phyloP scores from a whole-genome alignment of 1,284 basidiomycete species.

The Pholiota adiposa region DNA sequence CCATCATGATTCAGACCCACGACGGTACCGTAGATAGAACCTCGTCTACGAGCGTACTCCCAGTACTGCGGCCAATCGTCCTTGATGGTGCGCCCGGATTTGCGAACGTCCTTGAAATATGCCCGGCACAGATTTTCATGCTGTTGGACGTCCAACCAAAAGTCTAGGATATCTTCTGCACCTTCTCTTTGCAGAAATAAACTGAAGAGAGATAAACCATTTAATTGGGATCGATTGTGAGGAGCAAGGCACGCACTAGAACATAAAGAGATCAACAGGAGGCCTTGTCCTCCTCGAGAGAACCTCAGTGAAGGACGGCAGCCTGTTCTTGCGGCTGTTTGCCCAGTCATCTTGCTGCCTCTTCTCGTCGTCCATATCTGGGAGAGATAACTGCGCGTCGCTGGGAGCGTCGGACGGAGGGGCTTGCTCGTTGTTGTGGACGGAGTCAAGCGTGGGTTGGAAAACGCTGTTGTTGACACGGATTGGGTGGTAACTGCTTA shows the following conservation, averaged over 20 bases:
- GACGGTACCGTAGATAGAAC: conserved; percentile 90
- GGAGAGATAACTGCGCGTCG: conserved; percentile 25
- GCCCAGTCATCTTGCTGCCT: conserved; percentile 72
- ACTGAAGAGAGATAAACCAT: conserved; percentile 40
- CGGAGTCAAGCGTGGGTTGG: conserved; percentile 30
- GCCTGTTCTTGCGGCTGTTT: conserved; percentile 66
- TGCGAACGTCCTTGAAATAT: conserved; percentile 97
- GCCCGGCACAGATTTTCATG: conserved; percentile 98
- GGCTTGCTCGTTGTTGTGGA: conserved; percentile 32
- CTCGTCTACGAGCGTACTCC: conserved; percentile 85
- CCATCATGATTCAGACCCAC: conserved; percentile 71
- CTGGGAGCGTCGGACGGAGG: conserved; percentile 23
- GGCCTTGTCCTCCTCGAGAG: conserved; percentile 87
- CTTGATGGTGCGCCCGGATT: conserved; percentile 88
- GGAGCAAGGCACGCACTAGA: conserved; percentile 73
- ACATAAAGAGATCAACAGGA: conserved; percentile 98
- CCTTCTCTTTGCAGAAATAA: conserved; percentile 93
- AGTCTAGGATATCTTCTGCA: conserved; percentile 94
- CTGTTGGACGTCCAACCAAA: conserved; percentile 99
- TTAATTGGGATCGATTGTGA: conserved; percentile 4
- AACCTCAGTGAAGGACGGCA: conserved; percentile 85
- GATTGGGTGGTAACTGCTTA: conserved; percentile 35
- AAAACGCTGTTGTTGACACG: conserved; percentile 27
- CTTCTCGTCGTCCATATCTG: conserved; percentile 61
- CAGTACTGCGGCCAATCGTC: conserved; percentile 99